These are phyloP conservation scores for Colletotrichum cereale DNA, from an alignment of 2,329 filamentous ascomycete genomes.

Conservation along the genomic window DNA sequence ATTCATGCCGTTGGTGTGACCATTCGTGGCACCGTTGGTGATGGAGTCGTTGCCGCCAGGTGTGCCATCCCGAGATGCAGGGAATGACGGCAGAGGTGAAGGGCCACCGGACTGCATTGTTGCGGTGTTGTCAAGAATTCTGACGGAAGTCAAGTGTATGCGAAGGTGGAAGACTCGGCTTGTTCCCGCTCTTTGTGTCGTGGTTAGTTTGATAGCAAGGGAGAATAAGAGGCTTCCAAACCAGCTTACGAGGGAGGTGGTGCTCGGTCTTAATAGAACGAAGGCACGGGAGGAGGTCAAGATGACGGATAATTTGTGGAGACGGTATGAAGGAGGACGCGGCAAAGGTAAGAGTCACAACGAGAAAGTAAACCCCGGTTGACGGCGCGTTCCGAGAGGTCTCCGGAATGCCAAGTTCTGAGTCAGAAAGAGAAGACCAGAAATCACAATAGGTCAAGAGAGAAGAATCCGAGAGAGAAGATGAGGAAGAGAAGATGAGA, in stretches of 20 bases:
- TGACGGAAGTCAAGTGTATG: not conserved
- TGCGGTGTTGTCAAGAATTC: conserved; percentile 2
- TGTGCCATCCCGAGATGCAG: conserved; percentile 48
- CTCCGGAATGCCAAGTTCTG: not conserved
- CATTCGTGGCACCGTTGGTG: conserved; percentile 44
- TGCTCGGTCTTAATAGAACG: conserved; percentile 17
- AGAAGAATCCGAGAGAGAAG: conserved; percentile 23
- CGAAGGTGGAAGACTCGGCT: not conserved
- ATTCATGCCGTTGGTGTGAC: conserved; percentile 43
- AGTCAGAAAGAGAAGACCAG: conserved; percentile 2
- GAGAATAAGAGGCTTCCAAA: not conserved
- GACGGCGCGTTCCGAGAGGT: conserved; percentile 9
- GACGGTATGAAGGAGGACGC: conserved; percentile 13
- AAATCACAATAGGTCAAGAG: conserved; percentile 1
- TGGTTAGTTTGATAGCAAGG: not conserved
- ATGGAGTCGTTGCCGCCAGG: conserved; percentile 41
- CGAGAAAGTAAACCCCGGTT: conserved; percentile 2
- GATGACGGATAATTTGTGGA: conserved; percentile 38
- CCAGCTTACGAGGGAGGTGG: conserved; percentile 11
- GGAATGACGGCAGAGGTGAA: conserved; percentile 51
- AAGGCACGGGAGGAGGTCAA: conserved; percentile 20
- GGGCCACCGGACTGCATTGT: conserved; percentile 57
- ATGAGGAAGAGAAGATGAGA: conserved; percentile 14
- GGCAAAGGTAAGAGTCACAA: conserved; percentile 30
- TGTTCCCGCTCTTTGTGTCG: not conserved